Evolutionary conservation across 768 basidiomycete genomes (phyloP).

Genomic region (Hericium rajendrae): DNA sequence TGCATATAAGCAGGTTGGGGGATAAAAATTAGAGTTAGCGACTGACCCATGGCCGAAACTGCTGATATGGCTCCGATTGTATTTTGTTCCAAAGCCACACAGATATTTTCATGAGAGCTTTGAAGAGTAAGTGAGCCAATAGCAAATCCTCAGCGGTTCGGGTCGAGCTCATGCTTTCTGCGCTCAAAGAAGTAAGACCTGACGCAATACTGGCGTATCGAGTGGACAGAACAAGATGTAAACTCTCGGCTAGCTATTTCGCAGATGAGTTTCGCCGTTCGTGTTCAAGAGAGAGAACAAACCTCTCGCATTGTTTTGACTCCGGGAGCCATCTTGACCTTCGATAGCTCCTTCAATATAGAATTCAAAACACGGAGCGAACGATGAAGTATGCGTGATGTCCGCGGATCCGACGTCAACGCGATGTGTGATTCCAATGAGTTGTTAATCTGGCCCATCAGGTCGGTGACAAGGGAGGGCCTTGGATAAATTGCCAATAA

Average conservation of each 20-base stretch:
- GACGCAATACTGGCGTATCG: conserved; percentile 52
- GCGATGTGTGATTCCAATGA: conserved; percentile 40
- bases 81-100: conserved; percentile 55
- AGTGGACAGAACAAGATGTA: conserved; percentile 44
- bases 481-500: conserved; percentile 25
- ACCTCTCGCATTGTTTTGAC: conserved; percentile 59
- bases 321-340: conserved; percentile 61
- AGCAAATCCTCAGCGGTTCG: conserved; percentile 37
- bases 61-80: conserved; percentile 24
- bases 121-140: conserved; percentile 63
- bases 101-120: conserved; percentile 61
- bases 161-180: conserved; percentile 26
- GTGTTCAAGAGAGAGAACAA: conserved; percentile 10
- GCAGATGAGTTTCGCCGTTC: not conserved
- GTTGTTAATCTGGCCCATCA: conserved; percentile 45
- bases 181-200: conserved; percentile 22
- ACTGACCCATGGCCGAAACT: conserved; percentile 47
- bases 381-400: conserved; percentile 45
- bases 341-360: conserved; percentile 60
- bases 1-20: conserved; percentile 1
- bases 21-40: not conserved
- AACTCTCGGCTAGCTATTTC: conserved; percentile 20
- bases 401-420: conserved; percentile 29
- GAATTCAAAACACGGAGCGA: conserved; percentile 54
- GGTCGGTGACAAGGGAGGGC: conserved; percentile 46